Evolutionary conservation across 371 early-diverging fungal genomes (phyloP).

Genomic region (Sporodiniella umbellata): DNA sequence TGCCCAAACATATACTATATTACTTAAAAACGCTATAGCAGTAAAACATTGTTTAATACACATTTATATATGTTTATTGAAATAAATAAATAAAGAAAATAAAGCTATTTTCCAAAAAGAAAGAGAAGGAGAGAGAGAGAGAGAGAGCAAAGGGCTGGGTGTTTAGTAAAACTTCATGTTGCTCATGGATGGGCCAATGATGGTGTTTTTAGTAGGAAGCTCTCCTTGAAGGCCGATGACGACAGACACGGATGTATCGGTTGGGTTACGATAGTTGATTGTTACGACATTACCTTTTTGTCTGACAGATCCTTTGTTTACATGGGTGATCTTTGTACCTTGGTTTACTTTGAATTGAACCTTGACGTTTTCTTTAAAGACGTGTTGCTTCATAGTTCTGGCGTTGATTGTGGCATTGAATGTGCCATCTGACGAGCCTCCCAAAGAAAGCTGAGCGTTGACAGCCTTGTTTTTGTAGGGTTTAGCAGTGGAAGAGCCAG

Average conservation of each 20-base stretch:
- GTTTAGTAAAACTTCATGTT: slow-evolving; percentile 3
- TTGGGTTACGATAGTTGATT: slow-evolving; percentile 16
- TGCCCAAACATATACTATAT: no score
- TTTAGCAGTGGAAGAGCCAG: slow-evolving; percentile 11
- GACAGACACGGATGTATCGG: slow-evolving; percentile 21
- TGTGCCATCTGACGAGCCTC: background rate
- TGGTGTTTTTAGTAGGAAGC: slow-evolving; percentile 11
- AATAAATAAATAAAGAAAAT: no score
- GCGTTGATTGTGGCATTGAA: slow-evolving; percentile 31
- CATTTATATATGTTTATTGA: no score
- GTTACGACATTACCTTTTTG: slow-evolving; percentile 24
- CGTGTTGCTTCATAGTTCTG: slow-evolving; percentile 17
- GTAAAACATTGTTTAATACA: no score
- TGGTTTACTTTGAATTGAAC: slow-evolving; percentile 26
- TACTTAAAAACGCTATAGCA: no score
- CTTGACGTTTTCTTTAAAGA: slow-evolving; percentile 14
- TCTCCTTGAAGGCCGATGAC: slow-evolving; percentile 23
- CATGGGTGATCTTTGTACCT: slow-evolving; percentile 16
- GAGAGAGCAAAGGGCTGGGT: background rate
- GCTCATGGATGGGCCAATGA: slow-evolving; percentile 21
- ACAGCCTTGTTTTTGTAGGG: slow-evolving; percentile 24
- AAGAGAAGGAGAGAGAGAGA: background rate
- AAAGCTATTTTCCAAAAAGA: no score
- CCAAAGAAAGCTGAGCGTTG: slow-evolving; percentile 23
- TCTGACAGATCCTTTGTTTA: slow-evolving; percentile 20